These are phyloP conservation scores for Cladophialophora yegresii DNA, from an alignment of 2,329 filamentous ascomycete genomes.

Conservation along the genomic window DNA sequence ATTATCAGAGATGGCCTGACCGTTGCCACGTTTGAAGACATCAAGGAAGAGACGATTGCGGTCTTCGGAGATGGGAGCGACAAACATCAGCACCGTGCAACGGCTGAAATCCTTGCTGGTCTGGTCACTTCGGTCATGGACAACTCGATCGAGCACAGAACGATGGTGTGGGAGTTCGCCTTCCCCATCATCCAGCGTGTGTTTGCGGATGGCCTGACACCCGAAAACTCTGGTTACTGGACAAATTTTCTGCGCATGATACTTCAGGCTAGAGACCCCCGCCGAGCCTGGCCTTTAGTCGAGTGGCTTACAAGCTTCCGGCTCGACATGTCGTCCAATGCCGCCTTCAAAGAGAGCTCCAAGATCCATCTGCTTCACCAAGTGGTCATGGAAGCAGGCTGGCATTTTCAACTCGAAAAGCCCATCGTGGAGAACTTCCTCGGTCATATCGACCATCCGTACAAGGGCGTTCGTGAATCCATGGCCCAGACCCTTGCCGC, in stretches of 20 bases:
- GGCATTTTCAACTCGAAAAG: constrained; percentile 91
- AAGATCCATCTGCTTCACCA: constrained; percentile 92
- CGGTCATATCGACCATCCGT: constrained; percentile 89
- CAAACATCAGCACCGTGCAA: constrained; percentile 96
- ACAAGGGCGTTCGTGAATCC: constrained; percentile 93
- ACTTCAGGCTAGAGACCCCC: constrained; percentile 83
- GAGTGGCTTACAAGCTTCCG: constrained; percentile 81
- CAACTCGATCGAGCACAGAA: constrained; percentile 70
- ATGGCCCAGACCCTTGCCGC: constrained; percentile 87
- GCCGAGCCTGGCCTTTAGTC: constrained; percentile 81
- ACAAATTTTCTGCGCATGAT: constrained; percentile 88
- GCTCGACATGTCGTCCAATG: constrained; percentile 91
- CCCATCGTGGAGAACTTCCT: constrained; percentile 89
- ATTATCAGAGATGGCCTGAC: constrained; percentile 76
- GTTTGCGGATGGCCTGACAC: constrained; percentile 87
- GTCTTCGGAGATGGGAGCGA: constrained; percentile 92
- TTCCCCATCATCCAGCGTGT: constrained; percentile 84
- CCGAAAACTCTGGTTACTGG: constrained; percentile 94
- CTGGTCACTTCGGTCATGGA: constrained; percentile 80
- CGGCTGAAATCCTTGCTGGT: constrained; percentile 87
- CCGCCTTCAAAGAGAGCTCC: constrained; percentile 97
- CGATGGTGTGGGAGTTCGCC: constrained; percentile 81
- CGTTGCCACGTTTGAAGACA: constrained; percentile 77
- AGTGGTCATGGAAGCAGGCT: constrained; percentile 81
- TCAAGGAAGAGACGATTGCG: constrained; percentile 74